Base-by-base conservation (phyloP, 106 monocot genomes). In the Cymbidium sinense region DNA sequence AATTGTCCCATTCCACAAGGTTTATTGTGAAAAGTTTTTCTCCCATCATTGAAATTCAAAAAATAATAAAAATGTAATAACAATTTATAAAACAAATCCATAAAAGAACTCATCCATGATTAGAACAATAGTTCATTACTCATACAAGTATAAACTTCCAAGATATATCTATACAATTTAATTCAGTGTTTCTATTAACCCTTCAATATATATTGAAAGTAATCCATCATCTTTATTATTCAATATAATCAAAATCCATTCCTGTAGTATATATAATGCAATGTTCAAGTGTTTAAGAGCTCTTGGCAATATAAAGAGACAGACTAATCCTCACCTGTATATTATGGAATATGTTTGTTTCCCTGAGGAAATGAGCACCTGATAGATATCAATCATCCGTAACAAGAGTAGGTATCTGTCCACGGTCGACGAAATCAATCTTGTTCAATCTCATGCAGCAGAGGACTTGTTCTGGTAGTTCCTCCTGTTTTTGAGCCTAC, bases 371-470 rank as follows among this genome's bases (percentile, higher is more conserved):
- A 7, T 11, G 5, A 9, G 23, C 61, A 19, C 19, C 54, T 19
- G 3, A 19, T 19, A 5, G 54, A n/a, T 18, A 74, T 87, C 79
- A 78, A 43, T 79, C 76, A n/a, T 85, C 85, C 1, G 87, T 79
- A 8, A 90, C 82, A 50, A 90, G 78, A 1, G 90, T 90, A 0
- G 90, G 90, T 50, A 90, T 85, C 71, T 90, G 85, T 4, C 90
- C 90, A 29, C 73, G 85, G 64, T 87, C 77, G 15, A 86, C 82
- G 37, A 85, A 87, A 79, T 91, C 87, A 21, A 91, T 81, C 86
- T 87, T 91, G 87, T 87, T 84, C 64, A 91, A 77, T 77, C 90
- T 87, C 82, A 87, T 50, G n/a, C 90, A 91, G 77, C 90, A 91
- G 5, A 91, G 87, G 15, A 83, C 85, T 77, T 91, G 87, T 74